phyloP scores from a whole-genome alignment of 1,284 basidiomycete genomes.

The Ganoderma leucocontextum region DNA sequence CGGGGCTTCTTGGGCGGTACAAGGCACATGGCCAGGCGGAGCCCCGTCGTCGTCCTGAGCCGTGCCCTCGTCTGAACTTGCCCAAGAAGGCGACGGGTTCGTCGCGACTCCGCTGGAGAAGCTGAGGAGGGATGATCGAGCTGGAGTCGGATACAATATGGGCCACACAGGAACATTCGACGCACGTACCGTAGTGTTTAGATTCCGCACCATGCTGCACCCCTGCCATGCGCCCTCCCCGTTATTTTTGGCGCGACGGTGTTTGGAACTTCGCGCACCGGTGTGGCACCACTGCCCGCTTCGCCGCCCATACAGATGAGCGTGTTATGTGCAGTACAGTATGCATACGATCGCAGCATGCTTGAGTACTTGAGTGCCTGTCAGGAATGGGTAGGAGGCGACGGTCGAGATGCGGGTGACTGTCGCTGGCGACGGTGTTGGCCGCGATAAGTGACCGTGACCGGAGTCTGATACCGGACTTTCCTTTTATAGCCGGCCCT shows the following conservation, averaged over 20 bases:
- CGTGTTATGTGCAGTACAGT: too few species aligned
- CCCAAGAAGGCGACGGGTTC: neutral
- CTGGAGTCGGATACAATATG: neutral
- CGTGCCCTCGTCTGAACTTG: neutral
- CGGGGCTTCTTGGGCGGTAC: neutral
- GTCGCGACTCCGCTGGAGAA: constrained; percentile 3
- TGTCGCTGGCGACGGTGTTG: neutral
- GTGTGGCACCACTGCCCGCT: too few species aligned
- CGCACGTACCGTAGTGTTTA: neutral
- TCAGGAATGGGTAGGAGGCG: neutral
- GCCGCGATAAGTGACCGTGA: neutral
- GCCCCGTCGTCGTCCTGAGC: neutral
- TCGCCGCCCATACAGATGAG: neutral
- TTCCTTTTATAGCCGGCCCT: neutral
- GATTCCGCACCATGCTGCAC: neutral
- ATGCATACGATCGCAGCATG: too few species aligned
- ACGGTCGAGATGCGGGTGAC: neutral
- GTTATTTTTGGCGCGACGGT: neutral
- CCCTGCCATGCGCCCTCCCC: neutral
- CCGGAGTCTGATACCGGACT: neutral
- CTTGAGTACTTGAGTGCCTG: too few species aligned
- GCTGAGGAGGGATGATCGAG: neutral
- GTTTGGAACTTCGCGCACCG: too few species aligned
- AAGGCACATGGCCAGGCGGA: neutral
- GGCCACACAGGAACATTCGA: neutral